Evolutionary conservation across 2,329 filamentous ascomycete species (phyloP), one percentile per base, ranked within the genome.

Genomic region (Dothiorella sarmentorum): DNA sequence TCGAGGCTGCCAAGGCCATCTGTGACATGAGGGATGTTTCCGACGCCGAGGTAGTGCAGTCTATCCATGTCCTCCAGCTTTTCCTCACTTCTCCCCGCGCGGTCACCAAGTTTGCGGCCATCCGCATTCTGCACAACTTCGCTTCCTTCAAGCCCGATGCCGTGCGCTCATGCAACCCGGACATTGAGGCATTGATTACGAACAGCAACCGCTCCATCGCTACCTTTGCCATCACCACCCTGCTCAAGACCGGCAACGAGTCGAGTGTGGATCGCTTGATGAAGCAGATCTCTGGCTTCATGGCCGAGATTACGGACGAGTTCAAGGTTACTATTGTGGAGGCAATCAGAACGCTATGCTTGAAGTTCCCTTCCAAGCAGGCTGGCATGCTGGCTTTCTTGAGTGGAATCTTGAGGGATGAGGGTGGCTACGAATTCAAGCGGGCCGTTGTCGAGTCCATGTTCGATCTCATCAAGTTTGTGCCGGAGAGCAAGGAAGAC

Each of bases 281-380:
- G 91, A 97, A 97, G 82, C 92, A 97, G 74, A 97, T 99, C 63
- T 91, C 91, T 22, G 88, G 89, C 37, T 97, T 99, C 79, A 97
- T 99, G 94, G 90, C 92, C 4, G 94, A 97, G 75, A 97, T 97
- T 65, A 97, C 93, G 6, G 94, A 99, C 71, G 94, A 99, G 75
- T 99, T 99, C 82, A 99, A 97, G 82, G 96, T 99, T 66, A 99
- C 94, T n/a, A 96, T 99, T 68, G 93, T 99, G 42, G 94, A 99
- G 75, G 94, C 94, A 40, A 97, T 99, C 70, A 89, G 94, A 61
- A 97, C 94, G 3, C 79, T 99, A 38, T 97, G 93, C 73, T 81
- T 99, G 66, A 99, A 99, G 78, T 99, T 99, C 78, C 94, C 94
- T 31, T 92, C 85, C 78, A 99, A 99, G 79, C 94, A 99, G 77